phyloP scores from a whole-genome alignment of 768 basidiomycete species.

The Auricularia sp. region DNA sequence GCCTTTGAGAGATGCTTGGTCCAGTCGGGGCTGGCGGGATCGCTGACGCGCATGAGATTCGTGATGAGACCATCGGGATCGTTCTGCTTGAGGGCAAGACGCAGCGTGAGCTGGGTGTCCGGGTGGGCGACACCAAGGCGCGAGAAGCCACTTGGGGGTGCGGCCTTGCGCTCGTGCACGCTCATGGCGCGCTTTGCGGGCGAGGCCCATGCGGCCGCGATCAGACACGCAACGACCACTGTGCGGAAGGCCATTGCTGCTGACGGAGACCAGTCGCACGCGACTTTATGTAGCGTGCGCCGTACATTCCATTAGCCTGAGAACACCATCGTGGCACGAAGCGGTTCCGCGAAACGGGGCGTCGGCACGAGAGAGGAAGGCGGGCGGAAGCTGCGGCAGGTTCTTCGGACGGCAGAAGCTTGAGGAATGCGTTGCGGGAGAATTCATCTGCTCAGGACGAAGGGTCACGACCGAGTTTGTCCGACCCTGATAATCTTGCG shows the following conservation, averaged over 20 bases:
- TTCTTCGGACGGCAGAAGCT: not conserved
- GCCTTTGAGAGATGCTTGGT: not conserved
- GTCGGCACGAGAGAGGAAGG: not conserved
- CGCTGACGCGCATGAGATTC: conserved; percentile 1
- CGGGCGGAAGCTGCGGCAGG: not conserved
- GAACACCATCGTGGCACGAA: not conserved
- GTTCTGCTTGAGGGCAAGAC: conserved; percentile 1
- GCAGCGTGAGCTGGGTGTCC: not conserved
- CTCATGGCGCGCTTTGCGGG: not conserved
- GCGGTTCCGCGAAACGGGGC: not conserved
- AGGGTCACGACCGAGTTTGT: too few species aligned
- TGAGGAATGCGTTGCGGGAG: not conserved
- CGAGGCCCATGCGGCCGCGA: not conserved
- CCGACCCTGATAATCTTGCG: too few species aligned
- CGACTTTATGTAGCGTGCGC: not conserved
- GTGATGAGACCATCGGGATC: not conserved
- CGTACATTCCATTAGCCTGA: not conserved
- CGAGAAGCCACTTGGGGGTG: not conserved
- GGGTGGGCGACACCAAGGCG: conserved; percentile 2
- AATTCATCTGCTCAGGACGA: too few species aligned
- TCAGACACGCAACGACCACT: not conserved
- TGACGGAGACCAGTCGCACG: not conserved
- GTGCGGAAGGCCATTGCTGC: not conserved
- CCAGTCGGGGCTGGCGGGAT: not conserved
- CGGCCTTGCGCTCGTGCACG: not conserved